Conservation (phyloP, 441 rosid species). For the Daphne laureola region DNA sequence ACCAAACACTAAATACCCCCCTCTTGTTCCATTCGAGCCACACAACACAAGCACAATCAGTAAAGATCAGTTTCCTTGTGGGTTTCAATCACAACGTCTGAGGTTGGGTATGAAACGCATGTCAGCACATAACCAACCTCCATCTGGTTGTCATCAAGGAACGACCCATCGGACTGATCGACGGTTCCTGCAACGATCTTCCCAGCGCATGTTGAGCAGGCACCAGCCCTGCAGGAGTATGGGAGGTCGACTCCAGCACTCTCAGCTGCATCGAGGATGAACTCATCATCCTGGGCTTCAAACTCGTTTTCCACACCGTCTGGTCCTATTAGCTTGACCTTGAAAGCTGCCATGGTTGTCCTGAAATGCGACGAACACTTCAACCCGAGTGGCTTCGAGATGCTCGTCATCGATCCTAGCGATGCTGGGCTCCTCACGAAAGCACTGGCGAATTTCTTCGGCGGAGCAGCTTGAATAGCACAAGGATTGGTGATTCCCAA, state of each 20-base stretch:
- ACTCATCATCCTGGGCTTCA: slow-evolving; percentile 49
- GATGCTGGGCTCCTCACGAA: slow-evolving; percentile 25
- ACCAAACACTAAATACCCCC: not conserved
- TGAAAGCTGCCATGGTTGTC: slow-evolving; percentile 56
- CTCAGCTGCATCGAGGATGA: slow-evolving; percentile 76
- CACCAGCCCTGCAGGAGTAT: slow-evolving; percentile 84
- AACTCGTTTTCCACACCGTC: slow-evolving; percentile 51
- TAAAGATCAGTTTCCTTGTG: slow-evolving; percentile 76
- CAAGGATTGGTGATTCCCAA: slow-evolving; percentile 26
- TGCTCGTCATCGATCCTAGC: slow-evolving; percentile 38
- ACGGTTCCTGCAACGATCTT: slow-evolving; percentile 45
- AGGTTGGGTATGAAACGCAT: slow-evolving; percentile 57
- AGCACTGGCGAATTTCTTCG: slow-evolving; percentile 24
- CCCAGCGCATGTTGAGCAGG: slow-evolving; percentile 84
- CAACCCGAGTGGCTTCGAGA: slow-evolving; percentile 55
- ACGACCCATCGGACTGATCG: slow-evolving; percentile 79
- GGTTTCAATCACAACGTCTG: slow-evolving; percentile 71
- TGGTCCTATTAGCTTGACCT: slow-evolving; percentile 69
- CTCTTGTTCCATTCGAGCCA: not conserved
- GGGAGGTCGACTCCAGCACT: slow-evolving; percentile 75
- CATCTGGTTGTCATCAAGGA: slow-evolving; percentile 50
- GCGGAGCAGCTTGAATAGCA: slow-evolving; percentile 32
- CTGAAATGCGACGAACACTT: slow-evolving; percentile 43
- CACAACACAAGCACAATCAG: slow-evolving; percentile 16
- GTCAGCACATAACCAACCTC: slow-evolving; percentile 61